Evolutionary conservation across 192 early-diverging fungal genomes (phyloP), one percentile per base, ranked within the genome.

Genomic region (Dissophora globulifera): DNA sequence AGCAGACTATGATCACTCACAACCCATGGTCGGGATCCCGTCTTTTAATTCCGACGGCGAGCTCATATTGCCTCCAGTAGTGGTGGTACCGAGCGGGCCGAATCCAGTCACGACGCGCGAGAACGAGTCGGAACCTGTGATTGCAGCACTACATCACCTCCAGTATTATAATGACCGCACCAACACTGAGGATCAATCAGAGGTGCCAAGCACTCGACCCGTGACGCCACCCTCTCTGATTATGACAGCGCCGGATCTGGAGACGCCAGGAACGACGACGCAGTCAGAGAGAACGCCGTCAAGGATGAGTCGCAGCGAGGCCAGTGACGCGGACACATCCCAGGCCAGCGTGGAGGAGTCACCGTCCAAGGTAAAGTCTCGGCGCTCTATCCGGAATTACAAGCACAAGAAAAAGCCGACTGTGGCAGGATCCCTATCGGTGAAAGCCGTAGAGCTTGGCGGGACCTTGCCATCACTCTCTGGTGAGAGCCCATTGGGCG

Each of bases 341-440:
- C 53, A 27, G 26, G 52, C 52, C 27, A 62, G 57, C 9, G 41
- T 62, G 1, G 69, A 58, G 4, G 33, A 15, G 4, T 55, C 23
- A 15, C 58, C 26, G 10, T 43, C 46, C 27, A 76, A 62, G n/a
- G 35, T 56, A 19, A 47, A 11, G 45, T 43, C 58, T 2, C 62
- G 58, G 27, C 62, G 52, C 26, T 66, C 72, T 17, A 67, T 76
- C 51, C 25, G 41, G 17, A 50, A 76, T 25, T 56, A 49, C 1
- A 47, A 55, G 4, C 50, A 22, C 15, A 42, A 56, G 16, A 60
- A 62, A 31, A 58, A 66, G 15, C n/a, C 42, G 15, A n/a, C n/a
- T n/a, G n/a, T n/a, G n/a, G n/a, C n/a, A n/a, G n/a, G n/a, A n/a
- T n/a, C n/a, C n/a, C n/a, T n/a, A n/a, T n/a, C n/a, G n/a, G n/a